Evolutionary conservation across 495 filamentous ascomycete genomes (phyloP).

Genomic region (Tuber calosporum): DNA sequence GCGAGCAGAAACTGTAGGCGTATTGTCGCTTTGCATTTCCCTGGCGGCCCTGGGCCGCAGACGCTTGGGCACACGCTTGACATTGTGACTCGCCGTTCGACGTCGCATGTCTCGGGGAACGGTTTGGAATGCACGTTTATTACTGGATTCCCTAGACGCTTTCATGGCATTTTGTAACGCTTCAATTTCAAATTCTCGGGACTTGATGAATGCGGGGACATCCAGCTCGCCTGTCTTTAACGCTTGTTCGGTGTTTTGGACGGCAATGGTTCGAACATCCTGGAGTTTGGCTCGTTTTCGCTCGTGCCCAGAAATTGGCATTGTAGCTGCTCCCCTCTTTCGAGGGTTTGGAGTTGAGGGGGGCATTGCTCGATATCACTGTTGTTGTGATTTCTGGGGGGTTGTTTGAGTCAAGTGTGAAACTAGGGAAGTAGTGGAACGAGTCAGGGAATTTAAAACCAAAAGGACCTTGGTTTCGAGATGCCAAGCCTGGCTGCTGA

Average conservation of each 20-base stretch:
- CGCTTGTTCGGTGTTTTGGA: slow-evolving; percentile 62
- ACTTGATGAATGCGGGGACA: slow-evolving; percentile 68
- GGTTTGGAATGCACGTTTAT: slow-evolving; percentile 75
- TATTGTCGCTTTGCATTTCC: slow-evolving; percentile 91
- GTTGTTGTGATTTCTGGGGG: neutral
- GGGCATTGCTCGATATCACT: neutral
- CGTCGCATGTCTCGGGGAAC: slow-evolving; percentile 77
- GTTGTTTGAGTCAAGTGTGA: neutral
- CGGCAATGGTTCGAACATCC: slow-evolving; percentile 64
- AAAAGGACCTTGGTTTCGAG: neutral
- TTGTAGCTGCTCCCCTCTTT: slow-evolving; percentile 15
- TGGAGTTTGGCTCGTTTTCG: slow-evolving; percentile 60
- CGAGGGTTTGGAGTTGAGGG: slow-evolving; percentile 16
- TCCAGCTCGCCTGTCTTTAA: slow-evolving; percentile 72
- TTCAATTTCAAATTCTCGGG: slow-evolving; percentile 80
- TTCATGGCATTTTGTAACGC: slow-evolving; percentile 73
- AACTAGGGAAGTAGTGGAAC: neutral
- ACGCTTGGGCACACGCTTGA: slow-evolving; percentile 77
- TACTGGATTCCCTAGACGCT: slow-evolving; percentile 58
- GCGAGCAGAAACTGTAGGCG: slow-evolving; percentile 67
- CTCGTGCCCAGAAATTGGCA: slow-evolving; percentile 36
- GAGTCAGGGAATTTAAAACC: neutral
- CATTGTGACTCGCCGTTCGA: slow-evolving; percentile 89
- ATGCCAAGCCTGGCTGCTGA: neutral
- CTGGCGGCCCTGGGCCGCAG: slow-evolving; percentile 61